phyloP scores from a whole-genome alignment of 306 rosid genomes.

The Neltuma alba region DNA sequence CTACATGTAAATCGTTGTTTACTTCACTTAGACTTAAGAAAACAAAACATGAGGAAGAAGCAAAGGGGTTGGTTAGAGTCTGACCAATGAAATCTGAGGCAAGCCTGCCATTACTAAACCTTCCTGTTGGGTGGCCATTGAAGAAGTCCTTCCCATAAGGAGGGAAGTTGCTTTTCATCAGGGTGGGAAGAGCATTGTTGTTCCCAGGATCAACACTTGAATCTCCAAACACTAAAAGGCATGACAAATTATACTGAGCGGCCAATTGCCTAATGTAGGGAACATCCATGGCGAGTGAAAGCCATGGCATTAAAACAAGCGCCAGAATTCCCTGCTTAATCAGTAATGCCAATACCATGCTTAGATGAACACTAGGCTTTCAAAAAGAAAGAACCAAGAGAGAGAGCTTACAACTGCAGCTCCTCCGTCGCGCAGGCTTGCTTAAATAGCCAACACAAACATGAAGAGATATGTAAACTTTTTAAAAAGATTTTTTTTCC shows the following conservation, averaged over 20 bases:
- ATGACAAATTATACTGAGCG: constrained; percentile 41
- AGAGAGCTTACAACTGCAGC: constrained; percentile 3
- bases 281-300: constrained; percentile 32
- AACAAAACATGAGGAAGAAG: background rate
- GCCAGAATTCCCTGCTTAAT: constrained; percentile 10
- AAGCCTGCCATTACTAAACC: constrained; percentile 72
- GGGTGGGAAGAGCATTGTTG: constrained; percentile 66
- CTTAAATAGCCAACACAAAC: constrained; percentile 22
- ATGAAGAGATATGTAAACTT: background rate
- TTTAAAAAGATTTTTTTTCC: background rate
- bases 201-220: constrained; percentile 87
- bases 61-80: background rate
- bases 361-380: background rate
- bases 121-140: constrained; percentile 62
- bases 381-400: background rate
- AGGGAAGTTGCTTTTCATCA: constrained; percentile 63
- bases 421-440: background rate
- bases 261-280: constrained; percentile 34
- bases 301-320: constrained; percentile 32
- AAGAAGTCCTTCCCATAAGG: constrained; percentile 79
- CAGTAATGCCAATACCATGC: background rate
- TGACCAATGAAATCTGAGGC: constrained; percentile 79
- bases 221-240: constrained; percentile 75
- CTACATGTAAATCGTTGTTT: background rate
- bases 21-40: background rate